Evolutionary conservation across 192 early-diverging fungal genomes (phyloP).

Genomic region (Haplosporangium gracile): DNA sequence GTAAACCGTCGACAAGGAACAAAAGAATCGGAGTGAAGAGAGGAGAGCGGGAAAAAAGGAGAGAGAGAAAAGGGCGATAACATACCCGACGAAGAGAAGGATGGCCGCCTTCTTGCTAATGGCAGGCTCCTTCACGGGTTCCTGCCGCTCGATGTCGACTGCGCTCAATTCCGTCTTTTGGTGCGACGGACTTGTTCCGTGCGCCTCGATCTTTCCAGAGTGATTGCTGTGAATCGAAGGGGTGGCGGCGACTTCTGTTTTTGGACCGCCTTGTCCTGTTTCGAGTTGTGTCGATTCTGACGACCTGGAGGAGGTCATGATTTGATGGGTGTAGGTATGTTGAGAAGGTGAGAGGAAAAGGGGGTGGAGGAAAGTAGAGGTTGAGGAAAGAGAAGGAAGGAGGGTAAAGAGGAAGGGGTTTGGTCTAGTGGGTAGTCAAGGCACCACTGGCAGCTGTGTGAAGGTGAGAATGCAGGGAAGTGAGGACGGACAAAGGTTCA

Average conservation of each 20-base stretch:
- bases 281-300: constrained; percentile 37
- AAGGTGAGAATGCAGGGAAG: background rate
- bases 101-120: constrained; percentile 31
- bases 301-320: constrained; percentile 36
- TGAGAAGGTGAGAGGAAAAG: background rate
- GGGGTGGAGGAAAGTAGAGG: background rate
- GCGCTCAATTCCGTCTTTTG: constrained; percentile 5
- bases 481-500: background rate
- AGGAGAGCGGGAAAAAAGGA: background rate
- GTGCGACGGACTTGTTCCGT: background rate
- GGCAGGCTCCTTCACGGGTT: background rate
- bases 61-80: background rate
- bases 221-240: background rate
- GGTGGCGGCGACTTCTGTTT: background rate
- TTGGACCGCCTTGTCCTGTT: background rate
- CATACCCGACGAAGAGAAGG: constrained; percentile 51
- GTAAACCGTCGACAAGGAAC: too few species aligned
- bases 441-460: background rate
- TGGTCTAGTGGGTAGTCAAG: background rate
- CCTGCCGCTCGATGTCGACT: constrained; percentile 24
- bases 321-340: background rate
- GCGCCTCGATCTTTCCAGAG: background rate
- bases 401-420: background rate
- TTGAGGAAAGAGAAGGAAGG: background rate
- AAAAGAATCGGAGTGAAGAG: background rate